These are phyloP conservation scores for Lunularia cruciata DNA, from an alignment of 225 moss, liverwort and hornwort genomes.

Conservation along the genomic window DNA sequence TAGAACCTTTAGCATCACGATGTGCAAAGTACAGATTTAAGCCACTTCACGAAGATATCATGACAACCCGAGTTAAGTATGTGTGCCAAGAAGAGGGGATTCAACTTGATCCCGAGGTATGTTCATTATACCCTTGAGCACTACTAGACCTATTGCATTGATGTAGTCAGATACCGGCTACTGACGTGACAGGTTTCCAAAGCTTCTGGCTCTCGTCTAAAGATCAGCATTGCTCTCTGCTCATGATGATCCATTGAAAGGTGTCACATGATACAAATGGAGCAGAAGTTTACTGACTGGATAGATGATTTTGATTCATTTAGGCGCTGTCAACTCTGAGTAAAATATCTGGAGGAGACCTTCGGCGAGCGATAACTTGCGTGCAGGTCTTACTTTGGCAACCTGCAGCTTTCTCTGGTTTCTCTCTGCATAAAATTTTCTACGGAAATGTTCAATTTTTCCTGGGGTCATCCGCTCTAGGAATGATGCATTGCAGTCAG, in stretches of 20 bases:
- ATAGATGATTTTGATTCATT: neutral
- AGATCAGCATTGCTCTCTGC: no score
- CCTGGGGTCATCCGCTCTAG: no score
- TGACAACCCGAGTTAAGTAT: conserved; percentile 77
- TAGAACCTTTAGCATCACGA: conserved; percentile 98
- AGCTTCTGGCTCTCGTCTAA: no score
- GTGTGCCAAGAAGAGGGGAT: conserved; percentile 87
- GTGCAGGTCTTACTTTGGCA: conserved; percentile 47
- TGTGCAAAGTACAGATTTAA: conserved; percentile 97
- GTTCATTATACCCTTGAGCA: neutral
- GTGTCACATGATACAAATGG: no score
- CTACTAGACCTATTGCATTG: no score
- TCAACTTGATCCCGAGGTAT: conserved; percentile 66
- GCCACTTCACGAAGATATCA: conserved; percentile 80
- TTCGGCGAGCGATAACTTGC: conserved; percentile 95
- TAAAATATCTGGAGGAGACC: conserved; percentile 85
- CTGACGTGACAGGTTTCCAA: no score
- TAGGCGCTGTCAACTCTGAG: conserved; percentile 76
- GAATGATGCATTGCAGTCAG: no score
- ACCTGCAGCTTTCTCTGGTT: neutral
- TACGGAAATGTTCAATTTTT: no score
- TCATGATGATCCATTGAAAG: no score
- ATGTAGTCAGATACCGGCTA: no score
- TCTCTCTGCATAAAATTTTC: no score
- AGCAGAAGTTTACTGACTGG: no score